phyloP scores from a whole-genome alignment of 257 asterid species.

The Solanum paucissectum region DNA sequence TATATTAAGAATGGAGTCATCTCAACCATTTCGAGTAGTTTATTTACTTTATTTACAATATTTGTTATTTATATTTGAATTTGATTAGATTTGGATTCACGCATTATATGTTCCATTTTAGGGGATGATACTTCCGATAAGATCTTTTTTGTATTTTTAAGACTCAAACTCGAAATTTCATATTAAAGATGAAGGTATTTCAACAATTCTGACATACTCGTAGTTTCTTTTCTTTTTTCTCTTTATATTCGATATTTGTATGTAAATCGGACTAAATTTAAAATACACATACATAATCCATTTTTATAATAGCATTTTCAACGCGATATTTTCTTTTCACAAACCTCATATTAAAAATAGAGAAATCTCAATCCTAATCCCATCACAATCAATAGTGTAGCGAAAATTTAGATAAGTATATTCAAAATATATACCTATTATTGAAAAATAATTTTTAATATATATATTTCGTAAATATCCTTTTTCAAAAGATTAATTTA shows the following conservation, averaged over 20 bases:
- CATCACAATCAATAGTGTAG: not conserved
- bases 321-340: not conserved
- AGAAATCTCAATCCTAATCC: not conserved
- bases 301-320: not conserved
- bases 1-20: not conserved
- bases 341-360: fast-evolving
- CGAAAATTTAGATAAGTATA: not conserved
- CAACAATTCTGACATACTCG: not conserved
- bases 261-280: not conserved
- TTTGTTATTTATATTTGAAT: not conserved
- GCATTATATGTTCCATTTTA: no score
- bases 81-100: not conserved
- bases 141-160: not conserved
- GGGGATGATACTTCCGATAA: fast-evolving
- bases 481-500: not conserved
- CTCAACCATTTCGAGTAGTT: not conserved
- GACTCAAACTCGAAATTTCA: fast-evolving
- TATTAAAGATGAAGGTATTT: not conserved
- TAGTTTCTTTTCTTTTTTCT: no score
- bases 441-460: no score
- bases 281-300: no score
- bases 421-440: not conserved
- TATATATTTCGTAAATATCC: not conserved
- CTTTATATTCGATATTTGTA: not conserved
- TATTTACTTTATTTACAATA: not conserved